Base-by-base conservation (phyloP, 805 yeast genomes). In the Ogataea polymorpha region DNA sequence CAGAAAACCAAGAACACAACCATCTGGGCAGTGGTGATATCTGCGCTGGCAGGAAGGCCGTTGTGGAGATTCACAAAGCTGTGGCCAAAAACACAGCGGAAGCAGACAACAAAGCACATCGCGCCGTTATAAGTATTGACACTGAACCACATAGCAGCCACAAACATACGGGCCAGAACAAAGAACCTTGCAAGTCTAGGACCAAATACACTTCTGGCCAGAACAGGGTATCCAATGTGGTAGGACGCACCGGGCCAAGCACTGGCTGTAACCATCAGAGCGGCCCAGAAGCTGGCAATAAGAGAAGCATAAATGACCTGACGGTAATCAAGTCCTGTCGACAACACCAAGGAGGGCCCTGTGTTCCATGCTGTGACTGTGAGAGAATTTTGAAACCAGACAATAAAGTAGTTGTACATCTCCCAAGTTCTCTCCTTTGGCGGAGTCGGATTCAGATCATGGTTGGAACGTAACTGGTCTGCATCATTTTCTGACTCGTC, bases 111-210 rank as follows among this genome's bases (percentile, higher is more conserved):
- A 27, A 64, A 53, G 25, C 66, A 65, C 44, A 62, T 61, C 12
- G 70, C 65, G 36, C 67, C 66, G 37, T 59, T 59, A 51, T 61
- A 60, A 6, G 70, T 60, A 44, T 64, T 62, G 33, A 64, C 67
- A 15, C 71, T 71, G 50, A 62, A 68, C 66, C 71, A 63, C 29
- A 68, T 61, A 27, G 60, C 58, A 18, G 68, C 66, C 4, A 63
- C 59, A 26, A 65, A 58, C 38, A 65, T 55, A 39, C 71, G 58
- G 28, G 66, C 62, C 32, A 65, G 51, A 24, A 67, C 62, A 30
- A 64, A 65, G 26, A 66, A 56, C 27, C 49, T 52, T 6, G 65
- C 59, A 11, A 67, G 63, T 18, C 58, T 46, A 33, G 67, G 61
- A 11, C 72, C 72, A 49, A 61, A 68, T 10, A 61, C 53, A 38